Evolutionary conservation across 805 yeast species (phyloP).

Genomic region (Ascoidea asiatica): DNA sequence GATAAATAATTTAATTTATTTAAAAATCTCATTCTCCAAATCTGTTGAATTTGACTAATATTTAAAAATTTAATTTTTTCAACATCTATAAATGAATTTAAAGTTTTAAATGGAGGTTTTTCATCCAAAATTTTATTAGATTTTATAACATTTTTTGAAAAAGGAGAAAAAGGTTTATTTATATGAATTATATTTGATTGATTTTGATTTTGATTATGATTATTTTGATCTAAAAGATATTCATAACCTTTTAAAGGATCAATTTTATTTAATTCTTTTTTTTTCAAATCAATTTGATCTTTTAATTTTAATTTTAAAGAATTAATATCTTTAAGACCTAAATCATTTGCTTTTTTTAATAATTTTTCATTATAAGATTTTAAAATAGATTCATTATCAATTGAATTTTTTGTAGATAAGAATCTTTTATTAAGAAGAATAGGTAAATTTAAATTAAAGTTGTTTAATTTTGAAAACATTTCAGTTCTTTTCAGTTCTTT

Average conservation of each 20-base stretch:
- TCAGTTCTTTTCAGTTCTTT: neutral
- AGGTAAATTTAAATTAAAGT: no score
- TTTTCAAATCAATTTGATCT: slow-evolving; percentile 42
- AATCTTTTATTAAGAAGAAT: no score
- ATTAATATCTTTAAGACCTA: slow-evolving; percentile 34
- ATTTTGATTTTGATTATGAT: slow-evolving; percentile 16
- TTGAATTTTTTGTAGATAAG: no score
- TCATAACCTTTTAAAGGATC: slow-evolving; percentile 66
- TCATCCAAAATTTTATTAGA: slow-evolving; percentile 13
- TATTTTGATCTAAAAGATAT: slow-evolving; percentile 27
- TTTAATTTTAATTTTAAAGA: slow-evolving; percentile 51
- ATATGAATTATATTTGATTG: slow-evolving; percentile 14
- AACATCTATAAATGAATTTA: slow-evolving; percentile 57
- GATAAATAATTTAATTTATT: slow-evolving; percentile 42
- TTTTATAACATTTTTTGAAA: slow-evolving; percentile 12
- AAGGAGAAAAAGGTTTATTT: slow-evolving; percentile 11
- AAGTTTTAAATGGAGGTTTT: slow-evolving; percentile 49
- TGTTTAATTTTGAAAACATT: no score
- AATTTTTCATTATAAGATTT: slow-evolving; percentile 22
- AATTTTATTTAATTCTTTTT: slow-evolving; percentile 40
- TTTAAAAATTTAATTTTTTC: slow-evolving; percentile 48
- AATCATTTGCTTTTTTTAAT: slow-evolving; percentile 21
- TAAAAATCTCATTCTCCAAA: slow-evolving; percentile 85
- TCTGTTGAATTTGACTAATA: slow-evolving; percentile 50
- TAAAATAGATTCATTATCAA: neutral